phyloP scores from a whole-genome alignment of 306 rosid genomes.

The Vigna angularis region DNA sequence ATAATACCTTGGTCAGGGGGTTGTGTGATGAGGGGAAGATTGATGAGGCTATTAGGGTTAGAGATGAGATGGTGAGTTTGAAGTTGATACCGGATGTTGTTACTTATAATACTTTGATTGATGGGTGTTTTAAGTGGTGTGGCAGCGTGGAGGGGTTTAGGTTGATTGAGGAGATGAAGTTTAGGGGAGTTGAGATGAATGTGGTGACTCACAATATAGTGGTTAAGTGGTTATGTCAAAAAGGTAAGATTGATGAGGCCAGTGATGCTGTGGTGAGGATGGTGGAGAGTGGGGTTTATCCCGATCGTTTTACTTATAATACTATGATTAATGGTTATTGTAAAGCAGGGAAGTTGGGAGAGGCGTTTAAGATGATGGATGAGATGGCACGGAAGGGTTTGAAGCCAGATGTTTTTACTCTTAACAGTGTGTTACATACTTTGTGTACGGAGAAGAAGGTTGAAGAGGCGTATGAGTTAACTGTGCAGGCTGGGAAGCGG shows the following conservation, averaged over 20 bases:
- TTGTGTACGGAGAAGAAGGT: constrained; percentile 72
- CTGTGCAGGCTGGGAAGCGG: constrained; percentile 57
- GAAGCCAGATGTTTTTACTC: constrained; percentile 66
- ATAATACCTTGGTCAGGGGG: constrained; percentile 73
- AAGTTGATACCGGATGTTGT: constrained; percentile 72
- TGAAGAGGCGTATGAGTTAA: constrained; percentile 67
- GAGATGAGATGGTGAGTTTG: constrained; percentile 73
- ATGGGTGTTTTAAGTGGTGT: constrained; percentile 64
- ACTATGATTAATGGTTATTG: constrained; percentile 75
- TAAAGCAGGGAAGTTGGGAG: constrained; percentile 72
- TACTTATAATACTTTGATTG: constrained; percentile 85
- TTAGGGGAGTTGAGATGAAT: constrained; percentile 64
- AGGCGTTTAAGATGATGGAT: constrained; percentile 75
- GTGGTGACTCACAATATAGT: constrained; percentile 75
- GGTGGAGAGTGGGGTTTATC: constrained; percentile 75
- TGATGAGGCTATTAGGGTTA: constrained; percentile 71
- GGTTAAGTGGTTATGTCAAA: constrained; percentile 84
- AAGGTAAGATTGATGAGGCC: constrained; percentile 79
- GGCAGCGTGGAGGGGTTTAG: constrained; percentile 53
- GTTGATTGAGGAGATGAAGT: constrained; percentile 71
- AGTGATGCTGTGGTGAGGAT: constrained; percentile 51
- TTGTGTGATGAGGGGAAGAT: constrained; percentile 75
- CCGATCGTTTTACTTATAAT: constrained; percentile 74
- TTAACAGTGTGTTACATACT: constrained; percentile 68
- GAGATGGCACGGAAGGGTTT: constrained; percentile 75